These are phyloP conservation scores for Litsea cubeba DNA, from an alignment of 164 flowering plant genomes.

Conservation along the genomic window DNA sequence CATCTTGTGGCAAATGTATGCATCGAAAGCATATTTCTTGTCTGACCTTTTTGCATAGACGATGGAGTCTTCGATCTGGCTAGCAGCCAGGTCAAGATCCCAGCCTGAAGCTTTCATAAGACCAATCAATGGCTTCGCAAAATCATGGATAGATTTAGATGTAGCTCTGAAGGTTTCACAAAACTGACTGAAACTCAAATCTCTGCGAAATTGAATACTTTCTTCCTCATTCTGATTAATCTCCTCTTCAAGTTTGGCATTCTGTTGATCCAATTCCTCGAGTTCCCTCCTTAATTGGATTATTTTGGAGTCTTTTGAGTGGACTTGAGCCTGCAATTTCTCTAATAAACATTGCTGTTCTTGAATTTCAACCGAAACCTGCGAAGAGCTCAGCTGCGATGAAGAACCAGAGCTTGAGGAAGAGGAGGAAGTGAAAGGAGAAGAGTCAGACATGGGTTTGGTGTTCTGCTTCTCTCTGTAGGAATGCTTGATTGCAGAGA, in stretches of 20 bases:
- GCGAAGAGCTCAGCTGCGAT: conserved; percentile 1
- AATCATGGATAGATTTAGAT: conserved; percentile 57
- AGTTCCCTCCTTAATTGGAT: conserved; percentile 23
- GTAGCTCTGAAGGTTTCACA: conserved; percentile 21
- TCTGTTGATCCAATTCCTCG: conserved; percentile 24
- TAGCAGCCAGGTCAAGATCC: conserved; percentile 47
- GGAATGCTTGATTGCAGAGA: conserved; percentile 35
- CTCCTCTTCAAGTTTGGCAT: conserved; percentile 22
- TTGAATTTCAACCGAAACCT: conserved; percentile 24
- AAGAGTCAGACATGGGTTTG: conserved; percentile 7
- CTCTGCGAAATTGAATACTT: conserved; percentile 3
- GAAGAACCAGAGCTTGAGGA: background rate
- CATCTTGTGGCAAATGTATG: conserved; percentile 53
- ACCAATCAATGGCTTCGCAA: conserved; percentile 55
- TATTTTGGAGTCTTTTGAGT: conserved; percentile 27
- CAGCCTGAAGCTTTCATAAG: conserved; percentile 57
- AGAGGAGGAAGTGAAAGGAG: background rate
- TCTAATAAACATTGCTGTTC: conserved; percentile 23
- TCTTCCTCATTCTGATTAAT: conserved; percentile 19
- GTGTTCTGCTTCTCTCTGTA: conserved; percentile 25
- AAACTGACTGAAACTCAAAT: conserved; percentile 13
- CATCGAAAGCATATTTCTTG: conserved; percentile 66
- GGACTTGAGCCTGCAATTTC: conserved; percentile 28
- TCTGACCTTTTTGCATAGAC: conserved; percentile 32
- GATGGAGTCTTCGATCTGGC: conserved; percentile 29